A percentile compares a stretch with the other conserved stretches of the same genome.
phyloP scores from a whole-genome alignment of 768 basidiomycete genomes.

The Fistulinella prunicolor region DNA sequence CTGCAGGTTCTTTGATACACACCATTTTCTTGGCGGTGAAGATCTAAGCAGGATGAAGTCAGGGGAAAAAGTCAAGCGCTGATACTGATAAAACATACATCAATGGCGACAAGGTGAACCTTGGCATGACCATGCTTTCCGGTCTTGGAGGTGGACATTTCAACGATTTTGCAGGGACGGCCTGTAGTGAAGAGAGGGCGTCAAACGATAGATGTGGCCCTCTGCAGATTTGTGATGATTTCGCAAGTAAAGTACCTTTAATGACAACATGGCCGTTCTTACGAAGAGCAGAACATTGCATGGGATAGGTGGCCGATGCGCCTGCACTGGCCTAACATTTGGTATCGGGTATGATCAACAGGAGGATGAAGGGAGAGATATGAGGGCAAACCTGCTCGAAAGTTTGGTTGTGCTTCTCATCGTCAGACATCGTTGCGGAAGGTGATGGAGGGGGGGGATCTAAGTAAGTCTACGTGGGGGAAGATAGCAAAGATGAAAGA shows the following conservation, averaged over 20 bases:
- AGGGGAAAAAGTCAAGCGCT: neutral
- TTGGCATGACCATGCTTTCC: conserved; percentile 99
- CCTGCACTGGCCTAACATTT: conserved; percentile 59
- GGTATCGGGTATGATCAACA: conserved; percentile 18
- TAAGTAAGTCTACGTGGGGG: conserved; percentile 21
- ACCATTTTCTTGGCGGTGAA: conserved; percentile 98
- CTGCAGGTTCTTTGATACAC: conserved; percentile 25
- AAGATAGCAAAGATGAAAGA: conserved; percentile 26
- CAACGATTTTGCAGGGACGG: conserved; percentile 97
- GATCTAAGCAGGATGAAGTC: conserved; percentile 54
- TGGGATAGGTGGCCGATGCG: conserved; percentile 77
- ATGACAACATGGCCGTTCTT: conserved; percentile 95
- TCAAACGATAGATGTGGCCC: conserved; percentile 5
- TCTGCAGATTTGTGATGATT: neutral
- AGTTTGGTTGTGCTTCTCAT: conserved; percentile 87
- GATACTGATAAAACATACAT: conserved; percentile 56
- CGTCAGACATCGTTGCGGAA: conserved; percentile 73
- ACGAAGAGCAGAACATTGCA: conserved; percentile 96
- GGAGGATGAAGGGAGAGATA: conserved; percentile 2
- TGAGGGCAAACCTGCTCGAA: conserved; percentile 68
- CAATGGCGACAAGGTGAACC: conserved; percentile 95
- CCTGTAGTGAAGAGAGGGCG: conserved; percentile 35
- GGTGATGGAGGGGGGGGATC: conserved; percentile 13
- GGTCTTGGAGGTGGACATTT: conserved; percentile 99
- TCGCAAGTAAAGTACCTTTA: conserved; percentile 52